Base-by-base conservation (phyloP, 2,329 filamentous ascomycete species). In the Neofusicoccum cordaticola region DNA sequence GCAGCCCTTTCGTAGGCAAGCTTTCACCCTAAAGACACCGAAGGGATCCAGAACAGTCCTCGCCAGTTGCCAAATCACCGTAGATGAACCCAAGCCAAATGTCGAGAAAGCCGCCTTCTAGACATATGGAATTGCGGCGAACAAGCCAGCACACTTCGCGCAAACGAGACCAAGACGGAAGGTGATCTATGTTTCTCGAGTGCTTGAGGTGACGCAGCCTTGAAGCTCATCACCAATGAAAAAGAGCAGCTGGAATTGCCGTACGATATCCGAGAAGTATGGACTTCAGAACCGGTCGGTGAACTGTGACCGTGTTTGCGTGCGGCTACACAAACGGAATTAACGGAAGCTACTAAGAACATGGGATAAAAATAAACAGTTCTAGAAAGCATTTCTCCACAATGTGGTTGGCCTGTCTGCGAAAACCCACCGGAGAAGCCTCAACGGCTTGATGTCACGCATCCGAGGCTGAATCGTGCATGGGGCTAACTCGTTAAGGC, bases 41-140 rank as follows among this genome's bases (percentile, higher is more conserved):
- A 31, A 31, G 27, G 27, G 27, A 17, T 17, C 45, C 64, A 74
- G 77, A 7, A 73, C 61, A 27, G 75, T 72, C 1, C 70, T 70
- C 61, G 76, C 75, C n/a, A 75, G 71, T 15, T 4, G 73, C 74
- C 13, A 39, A 9, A 52, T 15, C 37, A 27, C 50, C 50, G 15
- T 17, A 52, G 15, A 52, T n/a, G 66, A 77, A 78, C 63, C 76
- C 77, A 2, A 69, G 69, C 48, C 75, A 76, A 0, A 73, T 73
- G 3, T 81, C 82, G 67, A 77, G 83, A 0, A 79, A 80, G 0
- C 79, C 87, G 61, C 84, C 83, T 65, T 84, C 12, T 3, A 12
- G 19, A 31, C 19, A 4, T 5, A 6, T 7, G 27, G 7, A 7
- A 31, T 31, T 31, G 27, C 4, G 27, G 7, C 27, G 27, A 31